phyloP scores from a whole-genome alignment of 2,329 filamentous ascomycete species.

The Albifimbria verrucaria region DNA sequence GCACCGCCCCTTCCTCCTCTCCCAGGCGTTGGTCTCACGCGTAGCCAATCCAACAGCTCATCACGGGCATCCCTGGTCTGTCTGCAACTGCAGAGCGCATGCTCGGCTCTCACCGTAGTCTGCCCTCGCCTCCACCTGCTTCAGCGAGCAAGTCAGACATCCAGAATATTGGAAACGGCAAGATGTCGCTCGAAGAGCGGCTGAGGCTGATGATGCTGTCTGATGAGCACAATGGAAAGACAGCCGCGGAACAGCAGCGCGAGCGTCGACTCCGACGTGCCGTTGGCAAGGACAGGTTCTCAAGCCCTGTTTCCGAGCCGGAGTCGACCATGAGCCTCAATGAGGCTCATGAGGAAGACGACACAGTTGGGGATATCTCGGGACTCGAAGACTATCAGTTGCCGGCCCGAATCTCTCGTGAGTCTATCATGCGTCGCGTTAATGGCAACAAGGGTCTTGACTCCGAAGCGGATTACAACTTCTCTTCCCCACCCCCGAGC shows the following conservation, averaged over 20 bases:
- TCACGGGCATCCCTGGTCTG: conserved; percentile 59
- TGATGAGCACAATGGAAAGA: conserved; percentile 55
- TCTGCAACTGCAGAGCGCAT: conserved; percentile 71
- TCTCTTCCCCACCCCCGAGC: conserved; percentile 58
- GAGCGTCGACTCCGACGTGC: conserved; percentile 67
- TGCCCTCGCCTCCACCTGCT: conserved; percentile 72
- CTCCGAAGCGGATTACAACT: conserved; percentile 59
- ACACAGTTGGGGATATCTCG: conserved; percentile 58
- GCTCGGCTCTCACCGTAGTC: conserved; percentile 60
- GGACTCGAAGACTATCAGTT: conserved; percentile 61
- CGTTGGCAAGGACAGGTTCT: conserved; percentile 47
- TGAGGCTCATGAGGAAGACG: conserved; percentile 52
- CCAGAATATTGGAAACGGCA: conserved; percentile 68
- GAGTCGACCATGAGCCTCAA: conserved; percentile 26
- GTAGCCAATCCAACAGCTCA: conserved; percentile 41
- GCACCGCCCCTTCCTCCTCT: conserved; percentile 84
- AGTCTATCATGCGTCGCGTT: conserved; percentile 87
- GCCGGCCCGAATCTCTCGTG: conserved; percentile 80
- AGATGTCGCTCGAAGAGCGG: conserved; percentile 82
- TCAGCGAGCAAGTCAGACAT: conserved; percentile 71
- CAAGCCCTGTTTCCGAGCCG: conserved; percentile 38
- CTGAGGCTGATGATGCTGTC: conserved; percentile 87
- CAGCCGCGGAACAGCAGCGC: conserved; percentile 62
- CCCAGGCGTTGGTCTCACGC: conserved; percentile 54
- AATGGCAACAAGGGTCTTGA: conserved; percentile 61